phyloP scores from a whole-genome alignment of 2,329 filamentous ascomycete genomes.

The Cytospora mali region DNA sequence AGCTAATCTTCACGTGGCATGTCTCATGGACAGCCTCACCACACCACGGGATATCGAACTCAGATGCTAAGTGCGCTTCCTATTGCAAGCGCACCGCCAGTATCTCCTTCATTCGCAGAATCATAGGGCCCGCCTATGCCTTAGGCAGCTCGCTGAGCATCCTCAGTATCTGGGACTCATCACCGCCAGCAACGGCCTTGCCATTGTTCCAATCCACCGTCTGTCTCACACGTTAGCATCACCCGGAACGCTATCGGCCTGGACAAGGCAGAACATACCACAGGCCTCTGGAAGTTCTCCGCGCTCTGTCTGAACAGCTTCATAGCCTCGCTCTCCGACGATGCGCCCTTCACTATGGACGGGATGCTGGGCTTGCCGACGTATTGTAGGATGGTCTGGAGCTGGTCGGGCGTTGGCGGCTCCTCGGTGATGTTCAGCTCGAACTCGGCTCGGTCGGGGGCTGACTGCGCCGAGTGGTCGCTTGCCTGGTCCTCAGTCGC shows the following conservation, averaged over 20 bases:
- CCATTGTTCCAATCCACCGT: conserved; percentile 94
- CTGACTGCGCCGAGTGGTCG: conserved; percentile 63
- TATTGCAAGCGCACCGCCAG: background rate
- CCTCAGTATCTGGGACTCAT: conserved; percentile 87
- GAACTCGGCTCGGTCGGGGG: conserved; percentile 66
- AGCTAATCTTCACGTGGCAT: background rate
- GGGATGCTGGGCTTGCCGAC: conserved; percentile 65
- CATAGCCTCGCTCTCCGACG: conserved; percentile 74
- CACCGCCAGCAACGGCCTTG: conserved; percentile 74
- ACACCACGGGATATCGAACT: background rate
- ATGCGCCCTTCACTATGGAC: conserved; percentile 72
- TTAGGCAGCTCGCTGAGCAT: conserved; percentile 63
- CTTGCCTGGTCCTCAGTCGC: conserved; percentile 76
- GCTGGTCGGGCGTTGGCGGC: conserved; percentile 61
- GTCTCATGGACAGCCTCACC: background rate
- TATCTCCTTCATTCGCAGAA: background rate
- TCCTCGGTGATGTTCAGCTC: conserved; percentile 62
- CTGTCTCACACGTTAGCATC: conserved; percentile 40
- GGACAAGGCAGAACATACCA: conserved; percentile 59
- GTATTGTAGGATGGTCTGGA: conserved; percentile 43
- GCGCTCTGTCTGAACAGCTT: conserved; percentile 72
- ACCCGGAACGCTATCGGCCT: background rate
- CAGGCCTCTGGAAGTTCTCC: conserved; percentile 71
- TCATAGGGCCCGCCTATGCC: conserved; percentile 20
- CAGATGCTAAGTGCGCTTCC: background rate